Percentiles rank a stretch among this genome's conserved stretches.
Conservation (phyloP, 352 stramenopile genomes). For the Thalassiosira exigua region DNA sequence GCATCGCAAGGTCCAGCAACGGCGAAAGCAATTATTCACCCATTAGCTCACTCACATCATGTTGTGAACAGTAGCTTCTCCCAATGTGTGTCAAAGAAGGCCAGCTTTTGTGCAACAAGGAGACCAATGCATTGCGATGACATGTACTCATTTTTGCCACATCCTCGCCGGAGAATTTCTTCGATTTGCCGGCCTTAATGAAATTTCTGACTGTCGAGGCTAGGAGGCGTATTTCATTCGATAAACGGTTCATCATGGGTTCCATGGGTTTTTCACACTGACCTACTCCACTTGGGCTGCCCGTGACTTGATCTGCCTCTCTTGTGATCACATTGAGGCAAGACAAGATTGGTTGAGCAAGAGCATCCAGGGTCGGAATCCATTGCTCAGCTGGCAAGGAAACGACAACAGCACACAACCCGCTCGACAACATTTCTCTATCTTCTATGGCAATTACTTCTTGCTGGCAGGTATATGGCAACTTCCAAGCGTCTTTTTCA, state of each 20-base stretch:
- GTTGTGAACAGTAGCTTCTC: conserved; percentile 40
- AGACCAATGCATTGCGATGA: conserved; percentile 35
- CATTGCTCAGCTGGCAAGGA: conserved; percentile 55
- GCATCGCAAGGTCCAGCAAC: too few relatives aligned
- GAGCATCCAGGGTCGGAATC: conserved; percentile 35
- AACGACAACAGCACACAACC: conserved; percentile 63
- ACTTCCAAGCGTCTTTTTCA: conserved; percentile 62
- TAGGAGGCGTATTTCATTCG: conserved; percentile 66
- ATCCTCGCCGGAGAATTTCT: not conserved
- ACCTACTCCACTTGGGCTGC: not conserved
- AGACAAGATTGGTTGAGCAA: conserved; percentile 59
- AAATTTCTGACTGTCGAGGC: conserved; percentile 52
- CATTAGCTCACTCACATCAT: conserved; percentile 57
- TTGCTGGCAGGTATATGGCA: conserved; percentile 44
- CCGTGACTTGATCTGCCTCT: conserved; percentile 22
- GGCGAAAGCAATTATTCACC: too few relatives aligned
- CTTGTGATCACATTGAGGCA: conserved; percentile 59
- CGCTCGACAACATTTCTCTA: conserved; percentile 57
- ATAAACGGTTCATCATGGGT: conserved; percentile 44
- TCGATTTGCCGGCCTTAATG: conserved; percentile 26
- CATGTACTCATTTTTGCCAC: not conserved
- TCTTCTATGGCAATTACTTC: conserved; percentile 67
- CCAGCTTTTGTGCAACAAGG: conserved; percentile 59
- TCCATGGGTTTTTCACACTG: conserved; percentile 15
- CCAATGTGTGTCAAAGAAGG: conserved; percentile 50